phyloP scores from a whole-genome alignment of 129 eudicot genomes.

The Glebionis coronaria region DNA sequence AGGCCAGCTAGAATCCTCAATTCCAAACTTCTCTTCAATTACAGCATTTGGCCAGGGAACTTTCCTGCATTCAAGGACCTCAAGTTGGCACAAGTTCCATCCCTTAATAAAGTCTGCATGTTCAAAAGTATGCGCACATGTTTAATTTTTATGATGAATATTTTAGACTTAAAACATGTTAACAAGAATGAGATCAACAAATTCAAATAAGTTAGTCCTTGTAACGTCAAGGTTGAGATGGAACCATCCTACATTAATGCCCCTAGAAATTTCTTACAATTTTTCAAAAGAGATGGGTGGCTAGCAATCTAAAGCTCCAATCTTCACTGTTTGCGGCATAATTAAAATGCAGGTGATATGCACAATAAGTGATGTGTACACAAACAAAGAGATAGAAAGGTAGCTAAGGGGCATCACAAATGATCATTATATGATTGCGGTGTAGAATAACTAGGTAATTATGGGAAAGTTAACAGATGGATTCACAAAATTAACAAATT shows the following conservation, averaged over 20 bases:
- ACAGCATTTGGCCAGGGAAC: conserved; percentile 75
- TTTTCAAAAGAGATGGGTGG: too few species aligned
- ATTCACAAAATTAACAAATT: too few species aligned
- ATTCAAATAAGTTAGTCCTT: not conserved
- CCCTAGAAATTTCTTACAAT: too few species aligned
- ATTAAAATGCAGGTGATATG: too few species aligned
- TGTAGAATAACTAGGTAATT: too few species aligned
- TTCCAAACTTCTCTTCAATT: conserved; percentile 36
- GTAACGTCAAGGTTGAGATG: not conserved
- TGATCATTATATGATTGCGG: too few species aligned
- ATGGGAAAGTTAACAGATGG: too few species aligned
- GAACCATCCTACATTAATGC: not conserved
- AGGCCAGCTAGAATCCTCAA: conserved; percentile 86
- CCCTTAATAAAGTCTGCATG: conserved; percentile 63
- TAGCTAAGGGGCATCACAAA: not conserved
- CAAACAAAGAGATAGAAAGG: not conserved
- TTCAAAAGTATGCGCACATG: conserved; percentile 3
- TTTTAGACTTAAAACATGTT: not conserved
- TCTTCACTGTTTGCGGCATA: too few species aligned
- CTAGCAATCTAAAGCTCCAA: too few species aligned
- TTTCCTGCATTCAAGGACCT: conserved; percentile 81
- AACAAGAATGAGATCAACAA: too few species aligned
- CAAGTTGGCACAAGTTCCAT: conserved; percentile 84
- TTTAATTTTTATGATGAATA: not conserved
- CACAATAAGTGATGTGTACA: too few species aligned